Evolutionary conservation across 1,284 basidiomycete species (phyloP).

Genomic region (Tylopilus orsonianus): DNA sequence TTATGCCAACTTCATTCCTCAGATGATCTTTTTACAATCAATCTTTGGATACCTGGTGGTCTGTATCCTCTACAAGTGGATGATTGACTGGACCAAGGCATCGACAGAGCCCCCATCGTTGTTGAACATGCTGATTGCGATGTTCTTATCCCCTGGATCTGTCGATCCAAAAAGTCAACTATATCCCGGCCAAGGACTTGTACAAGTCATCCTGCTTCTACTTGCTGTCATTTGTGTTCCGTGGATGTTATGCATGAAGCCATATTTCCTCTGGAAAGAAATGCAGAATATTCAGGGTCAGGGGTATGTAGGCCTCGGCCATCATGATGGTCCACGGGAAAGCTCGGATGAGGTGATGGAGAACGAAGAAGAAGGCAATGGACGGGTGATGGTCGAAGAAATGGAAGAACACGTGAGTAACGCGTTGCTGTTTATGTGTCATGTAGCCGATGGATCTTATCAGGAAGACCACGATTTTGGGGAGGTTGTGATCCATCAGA

Average conservation of each 20-base stretch:
- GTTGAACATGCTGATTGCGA: slow-evolving; percentile 93
- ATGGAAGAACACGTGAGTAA: slow-evolving; percentile 64
- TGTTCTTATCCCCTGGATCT: slow-evolving; percentile 88
- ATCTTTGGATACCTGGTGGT: slow-evolving; percentile 97
- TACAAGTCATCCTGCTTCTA: slow-evolving; percentile 82
- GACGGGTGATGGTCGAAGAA: slow-evolving; percentile 68
- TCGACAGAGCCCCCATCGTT: slow-evolving; percentile 81
- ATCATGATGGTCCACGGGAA: slow-evolving; percentile 49
- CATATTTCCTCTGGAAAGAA: slow-evolving; percentile 93
- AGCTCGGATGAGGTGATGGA: slow-evolving; percentile 63
- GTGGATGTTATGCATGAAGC: slow-evolving; percentile 92
- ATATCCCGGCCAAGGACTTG: slow-evolving; percentile 84
- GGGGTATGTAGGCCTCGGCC: slow-evolving; percentile 76
- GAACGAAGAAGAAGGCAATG: slow-evolving; percentile 86
- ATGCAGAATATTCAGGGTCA: slow-evolving; percentile 81
- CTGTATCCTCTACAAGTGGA: slow-evolving; percentile 98
- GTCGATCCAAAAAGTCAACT: slow-evolving; percentile 74
- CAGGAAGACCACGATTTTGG: slow-evolving; percentile 86
- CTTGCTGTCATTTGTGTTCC: slow-evolving; percentile 90
- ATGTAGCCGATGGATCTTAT: slow-evolving; percentile 20
- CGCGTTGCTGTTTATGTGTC: slow-evolving; percentile 12
- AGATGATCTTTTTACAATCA: slow-evolving; percentile 95
- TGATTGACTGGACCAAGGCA: slow-evolving; percentile 83
- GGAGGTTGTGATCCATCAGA: slow-evolving; percentile 94
- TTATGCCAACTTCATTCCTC: slow-evolving; percentile 94